A percentile compares a stretch with the other conserved stretches of the same genome.
These are phyloP conservation scores for Meira nashicola DNA, from an alignment of 1,284 basidiomycete species.

Conservation along the genomic window DNA sequence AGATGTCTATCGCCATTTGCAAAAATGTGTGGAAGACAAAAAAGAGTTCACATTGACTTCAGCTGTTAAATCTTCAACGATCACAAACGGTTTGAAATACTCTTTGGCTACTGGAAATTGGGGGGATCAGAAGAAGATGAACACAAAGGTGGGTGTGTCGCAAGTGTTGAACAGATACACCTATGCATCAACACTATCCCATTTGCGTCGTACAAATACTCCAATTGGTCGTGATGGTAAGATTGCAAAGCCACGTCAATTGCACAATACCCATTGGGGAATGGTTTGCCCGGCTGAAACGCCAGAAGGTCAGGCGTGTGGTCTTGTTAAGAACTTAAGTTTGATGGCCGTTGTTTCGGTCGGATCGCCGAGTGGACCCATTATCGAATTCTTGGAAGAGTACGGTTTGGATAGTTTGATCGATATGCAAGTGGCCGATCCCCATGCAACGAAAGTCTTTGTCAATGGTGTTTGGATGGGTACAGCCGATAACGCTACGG, in stretches of 20 bases:
- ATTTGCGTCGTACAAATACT: conserved; percentile 95
- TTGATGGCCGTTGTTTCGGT: conserved; percentile 98
- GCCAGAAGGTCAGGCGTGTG: conserved; percentile 98
- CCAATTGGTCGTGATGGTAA: conserved; percentile 97
- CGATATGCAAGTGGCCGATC: conserved; percentile 45
- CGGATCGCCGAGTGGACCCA: conserved; percentile 88
- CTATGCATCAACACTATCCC: conserved; percentile 94
- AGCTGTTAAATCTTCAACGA: conserved; percentile 87
- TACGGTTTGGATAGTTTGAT: conserved; percentile 62
- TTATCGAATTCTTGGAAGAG: conserved; percentile 97
- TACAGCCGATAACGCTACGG: conserved; percentile 90
- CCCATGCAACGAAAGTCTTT: conserved; percentile 78
- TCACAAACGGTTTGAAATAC: conserved; percentile 96
- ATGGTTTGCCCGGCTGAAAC: conserved; percentile 97
- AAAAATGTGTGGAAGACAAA: conserved; percentile 90
- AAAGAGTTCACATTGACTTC: conserved; percentile 89
- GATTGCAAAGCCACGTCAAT: conserved; percentile 96
- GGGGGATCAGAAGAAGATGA: conserved; percentile 98
- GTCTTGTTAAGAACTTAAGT: conserved; percentile 95
- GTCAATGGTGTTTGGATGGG: conserved; percentile 99
- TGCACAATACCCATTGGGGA: conserved; percentile 99
- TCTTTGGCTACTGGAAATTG: conserved; percentile 98
- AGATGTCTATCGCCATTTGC: conserved; percentile 92
- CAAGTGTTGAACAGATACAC: conserved; percentile 98
- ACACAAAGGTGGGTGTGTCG: conserved; percentile 91